Percentiles rank a stretch among this genome's conserved stretches.
These are phyloP conservation scores for Eucalyptus polyanthemos DNA, from an alignment of 345 rosid genomes.

Conservation along the genomic window DNA sequence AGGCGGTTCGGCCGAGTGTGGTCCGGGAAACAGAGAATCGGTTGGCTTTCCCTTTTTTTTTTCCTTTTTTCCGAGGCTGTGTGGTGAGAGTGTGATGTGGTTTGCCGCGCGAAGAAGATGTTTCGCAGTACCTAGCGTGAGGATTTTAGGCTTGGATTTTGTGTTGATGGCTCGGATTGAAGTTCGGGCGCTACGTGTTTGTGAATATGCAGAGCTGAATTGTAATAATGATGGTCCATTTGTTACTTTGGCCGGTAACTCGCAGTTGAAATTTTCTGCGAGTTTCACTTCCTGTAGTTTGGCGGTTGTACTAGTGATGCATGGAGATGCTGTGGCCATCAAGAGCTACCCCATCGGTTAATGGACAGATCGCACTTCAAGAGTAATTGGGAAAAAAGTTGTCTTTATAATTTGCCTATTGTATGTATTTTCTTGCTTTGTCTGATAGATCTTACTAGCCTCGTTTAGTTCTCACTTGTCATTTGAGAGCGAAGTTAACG, in stretches of 20 bases:
- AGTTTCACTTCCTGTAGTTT: neutral
- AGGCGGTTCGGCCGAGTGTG: neutral
- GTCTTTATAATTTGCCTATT: neutral
- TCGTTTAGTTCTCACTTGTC: neutral
- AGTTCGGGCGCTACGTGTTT: neutral
- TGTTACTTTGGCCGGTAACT: neutral
- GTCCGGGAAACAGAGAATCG: neutral
- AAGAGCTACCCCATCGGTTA: neutral
- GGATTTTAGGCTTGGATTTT: neutral
- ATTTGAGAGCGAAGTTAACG: neutral
- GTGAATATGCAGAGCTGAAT: neutral
- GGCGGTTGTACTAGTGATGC: fast-evolving
- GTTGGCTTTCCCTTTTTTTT: neutral
- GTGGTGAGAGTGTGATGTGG: neutral
- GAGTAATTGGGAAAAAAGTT: neutral
- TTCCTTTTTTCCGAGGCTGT: neutral
- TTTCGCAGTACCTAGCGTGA: neutral
- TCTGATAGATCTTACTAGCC: neutral
- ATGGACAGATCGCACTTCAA: neutral
- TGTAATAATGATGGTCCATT: neutral
- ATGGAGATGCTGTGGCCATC: neutral
- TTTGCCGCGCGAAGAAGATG: neutral
- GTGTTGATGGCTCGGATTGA: neutral
- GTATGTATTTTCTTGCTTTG: neutral
- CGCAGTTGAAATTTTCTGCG: fast-evolving